Base-by-base conservation (phyloP, 1,139 yeast species). In the Zhuliangozyma blackwelliae region DNA sequence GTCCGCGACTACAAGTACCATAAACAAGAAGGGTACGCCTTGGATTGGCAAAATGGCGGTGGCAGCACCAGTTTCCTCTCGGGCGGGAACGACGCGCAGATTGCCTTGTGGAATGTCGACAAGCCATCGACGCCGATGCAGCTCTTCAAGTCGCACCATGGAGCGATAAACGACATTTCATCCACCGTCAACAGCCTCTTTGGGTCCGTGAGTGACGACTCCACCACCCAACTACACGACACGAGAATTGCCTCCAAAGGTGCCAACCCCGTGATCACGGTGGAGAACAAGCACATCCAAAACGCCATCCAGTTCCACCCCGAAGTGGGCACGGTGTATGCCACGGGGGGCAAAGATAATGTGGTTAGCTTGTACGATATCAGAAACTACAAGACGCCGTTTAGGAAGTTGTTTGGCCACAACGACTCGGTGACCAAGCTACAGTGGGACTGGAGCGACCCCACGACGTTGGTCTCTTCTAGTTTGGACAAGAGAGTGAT, bases 191-290 rank as follows among this genome's bases (percentile, higher is more conserved):
- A 54, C 34, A 59, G 67, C 3, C 48, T 83, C 21, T 79, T 86
- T 54, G 94, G 82, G 0, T 77, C 89, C 3, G 90, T 77, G 6
- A 72, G 88, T 7, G 95, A 86, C 53, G 95, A 84, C 52, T 74
- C 73, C 40, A 67, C 77, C 3, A 66, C 89, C 26, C 79, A 77
- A 36, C 62, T 89, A 29, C 82, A 77, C 49, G 97, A 89, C 53
- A 58, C 76, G 20, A 74, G 95, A 50, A 50, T 54, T 7, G 40
- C 49, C 2, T 45, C 44, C 4, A 31, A 50, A 28, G 59, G 36
- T 48, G 61, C 47, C 47, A 63, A 51, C 30, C 75, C 74, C 22
- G 71, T 68, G 12, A 62, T 77, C 34, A 65, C 66, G 34, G 59
- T 75, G 26, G 63, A 64, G 21, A 66, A 65, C 31, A 63, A 60